Evolutionary conservation across 306 rosid genomes (phyloP), one percentile per base, ranked within the genome.

Genomic region (Pachyrhizus erosus): DNA sequence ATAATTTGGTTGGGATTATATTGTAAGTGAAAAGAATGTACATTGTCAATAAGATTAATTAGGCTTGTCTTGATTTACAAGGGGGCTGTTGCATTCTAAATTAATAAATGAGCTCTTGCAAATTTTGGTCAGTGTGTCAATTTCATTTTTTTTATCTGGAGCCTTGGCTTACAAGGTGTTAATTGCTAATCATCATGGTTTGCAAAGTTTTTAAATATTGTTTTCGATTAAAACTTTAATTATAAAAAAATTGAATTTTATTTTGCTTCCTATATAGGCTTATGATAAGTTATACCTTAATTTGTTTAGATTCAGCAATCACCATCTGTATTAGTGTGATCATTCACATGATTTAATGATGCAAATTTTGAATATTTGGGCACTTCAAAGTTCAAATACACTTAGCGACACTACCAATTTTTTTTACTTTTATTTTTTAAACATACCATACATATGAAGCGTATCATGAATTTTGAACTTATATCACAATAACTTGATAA

Each of bases 1-100:
- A 18, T 31, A 60, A 45, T 70, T 77, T 71, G 68, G 62, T 37
- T 33, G 58, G 61, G 2, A 62, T 27, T 64, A 11, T 77, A 12
- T 64, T 5, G 43, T 3, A 37, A 49, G 58, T 45, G n/a, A 27
- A 48, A 18, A 52, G 8, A 60, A 2, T 68, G 66, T 29, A 31
- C 15, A 26, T 7, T 23, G 6, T 70, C 24, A 39, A 13, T 75
- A 3, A 15, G 40, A 54, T 27, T 75, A 55, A 3, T 82, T 78
- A 55, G 51, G 46, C 12, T 51, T 20, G 74, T 58, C 20, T 70
- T 23, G 18, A 45, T 17, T 17, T 60, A 31, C 15, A 68, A 40
- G 20, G 62, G 14, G 9, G 27, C 3, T 49, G 1, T 11, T 62
- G 3, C 46, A 17, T 77, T 31, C 49, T 31, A 1, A 34, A 27